These are phyloP conservation scores for Saccharomycopsis oosterbeekiorum DNA, from an alignment of 805 yeast genomes.

Conservation along the genomic window DNA sequence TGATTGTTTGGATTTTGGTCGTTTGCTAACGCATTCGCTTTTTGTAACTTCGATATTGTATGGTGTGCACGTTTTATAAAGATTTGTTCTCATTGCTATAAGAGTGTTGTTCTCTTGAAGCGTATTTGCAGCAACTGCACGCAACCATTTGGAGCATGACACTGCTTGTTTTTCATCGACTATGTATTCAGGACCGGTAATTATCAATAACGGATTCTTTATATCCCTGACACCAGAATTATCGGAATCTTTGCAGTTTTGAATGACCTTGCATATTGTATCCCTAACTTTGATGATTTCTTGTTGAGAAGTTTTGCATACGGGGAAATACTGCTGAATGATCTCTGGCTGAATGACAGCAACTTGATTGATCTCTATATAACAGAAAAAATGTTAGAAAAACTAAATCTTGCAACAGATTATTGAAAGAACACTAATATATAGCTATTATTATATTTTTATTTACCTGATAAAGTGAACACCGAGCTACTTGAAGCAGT, in stretches of 20 bases:
- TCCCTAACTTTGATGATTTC: slow-evolving; percentile 28
- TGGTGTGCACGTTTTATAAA: slow-evolving; percentile 16
- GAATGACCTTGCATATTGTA: slow-evolving; percentile 16
- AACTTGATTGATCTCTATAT: slow-evolving; percentile 27
- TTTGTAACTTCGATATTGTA: background rate
- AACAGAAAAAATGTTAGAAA: background rate
- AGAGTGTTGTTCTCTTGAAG: background rate
- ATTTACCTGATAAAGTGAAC: background rate
- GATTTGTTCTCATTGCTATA: slow-evolving; percentile 29
- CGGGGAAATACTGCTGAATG: slow-evolving; percentile 32
- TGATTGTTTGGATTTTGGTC: slow-evolving; percentile 31
- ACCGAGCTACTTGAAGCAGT: slow-evolving; percentile 6
- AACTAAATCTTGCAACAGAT: background rate
- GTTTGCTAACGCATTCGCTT: slow-evolving; percentile 19
- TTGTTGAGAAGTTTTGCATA: slow-evolving; percentile 23
- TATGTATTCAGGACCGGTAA: slow-evolving; percentile 33
- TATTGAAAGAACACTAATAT: background rate
- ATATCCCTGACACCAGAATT: background rate
- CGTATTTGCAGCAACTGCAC: background rate
- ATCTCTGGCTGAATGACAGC: slow-evolving; percentile 37
- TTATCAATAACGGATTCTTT: slow-evolving; percentile 25
- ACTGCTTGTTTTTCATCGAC: slow-evolving; percentile 27
- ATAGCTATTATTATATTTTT: background rate
- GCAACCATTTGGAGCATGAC: slow-evolving; percentile 35
- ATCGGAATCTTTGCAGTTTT: slow-evolving; percentile 15